Base-by-base conservation (phyloP, 495 filamentous ascomycete species). In the Aspergillus ostianus region DNA sequence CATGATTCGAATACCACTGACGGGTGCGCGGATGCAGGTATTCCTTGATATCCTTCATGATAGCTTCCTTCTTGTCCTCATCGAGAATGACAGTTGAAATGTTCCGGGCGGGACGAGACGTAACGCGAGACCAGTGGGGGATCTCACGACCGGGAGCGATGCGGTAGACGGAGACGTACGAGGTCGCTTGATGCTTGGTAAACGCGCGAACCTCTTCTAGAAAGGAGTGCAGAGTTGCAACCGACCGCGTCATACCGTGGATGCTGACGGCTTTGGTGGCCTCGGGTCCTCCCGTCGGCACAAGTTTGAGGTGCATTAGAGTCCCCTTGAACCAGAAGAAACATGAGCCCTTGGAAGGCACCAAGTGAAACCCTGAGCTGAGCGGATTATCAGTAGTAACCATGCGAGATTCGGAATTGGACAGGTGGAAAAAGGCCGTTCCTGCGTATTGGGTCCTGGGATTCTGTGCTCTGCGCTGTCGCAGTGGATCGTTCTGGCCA, bases 11-110 rank as follows among this genome's bases (percentile, higher is more conserved):
- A 60, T 80, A 80, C 71, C 71, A 81, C 41, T 64, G 55, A 19
- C 57, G 47, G 6, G 65, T 70, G 20, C 47, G 50, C 4, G 61
- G 60, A 47, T 61, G 57, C 23, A 75, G 60, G 47, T 66, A 75
- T 47, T 70, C 64, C n/a, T 62, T 57, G 18, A 77, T 61, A 56
- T 73, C 73, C 6, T 75, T 69, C n/a, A 92, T 70, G 4, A 93
- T 71, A 13, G 78, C 75, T 13, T 81, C 68, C 73, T 93, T 95
- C 67, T 88, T 81, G 51, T 78, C 67, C 26, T 79, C 77, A 59
- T 92, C 89, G 10, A 95, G 75, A 6, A 91, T 85, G 0, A 94
- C 90, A 0, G 90, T 93, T 10, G 80, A 76, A 76, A 94, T 89
- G 7, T 89, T 85, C 48, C 90, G 73, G 1, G 85, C 84, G 0